Percentiles rank a stretch among this genome's conserved stretches.
phyloP scores from a whole-genome alignment of 1,139 yeast species.

The Suhomyces coccinellae region DNA sequence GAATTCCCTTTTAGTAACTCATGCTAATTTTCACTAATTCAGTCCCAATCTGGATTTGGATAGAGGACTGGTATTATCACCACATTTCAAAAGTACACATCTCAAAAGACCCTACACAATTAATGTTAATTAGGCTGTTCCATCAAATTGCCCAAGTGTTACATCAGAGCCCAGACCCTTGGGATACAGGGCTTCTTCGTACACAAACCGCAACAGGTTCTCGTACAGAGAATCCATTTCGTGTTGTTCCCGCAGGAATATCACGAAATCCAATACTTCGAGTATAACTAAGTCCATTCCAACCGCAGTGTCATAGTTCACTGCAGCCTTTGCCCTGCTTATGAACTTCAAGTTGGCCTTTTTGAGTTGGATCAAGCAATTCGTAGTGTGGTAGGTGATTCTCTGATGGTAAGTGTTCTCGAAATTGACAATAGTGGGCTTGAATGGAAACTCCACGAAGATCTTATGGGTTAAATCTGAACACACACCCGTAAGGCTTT shows the following conservation, averaged over 20 bases:
- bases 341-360: constrained; percentile 29
- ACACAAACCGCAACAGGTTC: constrained; percentile 20
- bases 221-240: constrained; percentile 21
- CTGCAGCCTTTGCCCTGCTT: constrained; percentile 2
- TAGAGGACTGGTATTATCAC: background rate
- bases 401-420: constrained; percentile 33
- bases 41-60: background rate
- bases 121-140: background rate
- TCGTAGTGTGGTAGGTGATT: constrained; percentile 31
- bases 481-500: constrained; percentile 31
- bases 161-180: background rate
- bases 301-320: constrained; percentile 1
- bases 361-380: constrained; percentile 26
- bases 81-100: background rate
- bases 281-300: constrained; percentile 23
- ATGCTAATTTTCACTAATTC: too few relatives aligned
- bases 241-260: constrained; percentile 34
- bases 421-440: constrained; percentile 29
- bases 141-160: background rate
- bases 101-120: background rate
- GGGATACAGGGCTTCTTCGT: constrained; percentile 17
- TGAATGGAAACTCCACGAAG: constrained; percentile 30
- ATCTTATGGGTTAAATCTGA: constrained; percentile 35
- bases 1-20: too few relatives aligned
- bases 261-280: constrained; percentile 27